Conservation (phyloP, 345 rosid genomes). For the Lepidium sativum region DNA sequence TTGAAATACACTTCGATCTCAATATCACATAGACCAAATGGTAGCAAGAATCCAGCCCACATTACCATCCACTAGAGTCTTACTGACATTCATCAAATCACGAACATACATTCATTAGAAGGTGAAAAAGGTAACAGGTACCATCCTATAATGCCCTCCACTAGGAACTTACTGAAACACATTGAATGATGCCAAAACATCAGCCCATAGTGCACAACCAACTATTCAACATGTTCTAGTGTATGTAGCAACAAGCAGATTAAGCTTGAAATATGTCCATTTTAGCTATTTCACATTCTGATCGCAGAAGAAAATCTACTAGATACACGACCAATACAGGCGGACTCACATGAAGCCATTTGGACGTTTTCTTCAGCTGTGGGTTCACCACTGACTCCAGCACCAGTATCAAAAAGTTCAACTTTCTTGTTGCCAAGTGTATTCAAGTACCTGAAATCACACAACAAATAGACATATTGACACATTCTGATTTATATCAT, state of each 20-base stretch:
- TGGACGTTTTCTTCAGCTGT: conserved; percentile 67
- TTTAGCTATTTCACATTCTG: background rate
- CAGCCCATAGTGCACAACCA: background rate
- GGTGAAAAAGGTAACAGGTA: background rate
- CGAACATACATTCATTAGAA: background rate
- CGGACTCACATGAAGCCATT: conserved; percentile 71
- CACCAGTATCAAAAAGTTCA: conserved; percentile 78
- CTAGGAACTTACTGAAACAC: background rate
- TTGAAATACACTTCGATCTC: background rate
- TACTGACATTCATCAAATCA: background rate
- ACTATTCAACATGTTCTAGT: background rate
- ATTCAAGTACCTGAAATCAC: conserved; percentile 52
- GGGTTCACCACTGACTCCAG: conserved; percentile 69
- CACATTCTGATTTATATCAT: background rate
- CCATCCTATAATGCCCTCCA: background rate
- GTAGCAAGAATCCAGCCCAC: background rate
- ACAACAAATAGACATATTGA: conserved; percentile 6
- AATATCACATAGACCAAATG: background rate
- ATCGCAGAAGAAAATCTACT: background rate
- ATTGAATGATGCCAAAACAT: background rate
- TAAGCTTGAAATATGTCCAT: background rate
- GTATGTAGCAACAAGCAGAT: background rate
- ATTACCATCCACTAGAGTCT: background rate
- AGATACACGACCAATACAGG: background rate
- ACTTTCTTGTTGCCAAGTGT: conserved; percentile 75